phyloP scores from a whole-genome alignment of 306 rosid species.

The Quercus aquifolioides region DNA sequence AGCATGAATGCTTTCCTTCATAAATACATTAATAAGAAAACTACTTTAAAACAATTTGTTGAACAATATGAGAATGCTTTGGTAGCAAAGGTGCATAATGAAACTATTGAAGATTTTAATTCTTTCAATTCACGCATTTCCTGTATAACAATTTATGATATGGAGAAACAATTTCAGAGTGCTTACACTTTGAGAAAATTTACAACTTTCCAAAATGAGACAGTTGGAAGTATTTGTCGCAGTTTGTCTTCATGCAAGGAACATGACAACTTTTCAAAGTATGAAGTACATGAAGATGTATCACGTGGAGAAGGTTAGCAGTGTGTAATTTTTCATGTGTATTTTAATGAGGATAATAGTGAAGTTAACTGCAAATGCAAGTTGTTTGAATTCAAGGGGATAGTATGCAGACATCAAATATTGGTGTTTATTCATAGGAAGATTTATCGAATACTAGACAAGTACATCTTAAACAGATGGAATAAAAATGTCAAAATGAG shows the following conservation, averaged over 20 bases:
- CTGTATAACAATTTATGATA: neutral
- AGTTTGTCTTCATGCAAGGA: neutral
- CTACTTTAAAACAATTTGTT: neutral
- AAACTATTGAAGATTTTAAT: neutral
- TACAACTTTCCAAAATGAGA: conserved; percentile 1
- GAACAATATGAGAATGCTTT: neutral
- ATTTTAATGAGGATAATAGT: too few species aligned
- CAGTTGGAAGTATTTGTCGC: neutral
- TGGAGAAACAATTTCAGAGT: conserved; percentile 5
- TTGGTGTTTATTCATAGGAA: too few species aligned
- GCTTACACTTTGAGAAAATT: neutral
- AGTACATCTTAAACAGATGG: too few species aligned
- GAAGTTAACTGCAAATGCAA: too few species aligned
- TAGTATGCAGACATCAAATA: too few species aligned
- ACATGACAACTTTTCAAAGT: too few species aligned
- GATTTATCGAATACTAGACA: too few species aligned
- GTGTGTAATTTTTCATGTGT: too few species aligned
- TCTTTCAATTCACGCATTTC: neutral
- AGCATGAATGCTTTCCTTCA: neutral
- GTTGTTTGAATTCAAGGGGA: too few species aligned
- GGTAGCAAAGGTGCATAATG: neutral
- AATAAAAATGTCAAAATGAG: too few species aligned
- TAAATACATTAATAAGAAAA: neutral
- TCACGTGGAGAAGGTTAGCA: rapidly evolving
- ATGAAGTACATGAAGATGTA: too few species aligned